A percentile compares a stretch with the other conserved stretches of the same genome.
Conservation (phyloP, 2,329 filamentous ascomycete species). For the Penicillium glabrum region DNA sequence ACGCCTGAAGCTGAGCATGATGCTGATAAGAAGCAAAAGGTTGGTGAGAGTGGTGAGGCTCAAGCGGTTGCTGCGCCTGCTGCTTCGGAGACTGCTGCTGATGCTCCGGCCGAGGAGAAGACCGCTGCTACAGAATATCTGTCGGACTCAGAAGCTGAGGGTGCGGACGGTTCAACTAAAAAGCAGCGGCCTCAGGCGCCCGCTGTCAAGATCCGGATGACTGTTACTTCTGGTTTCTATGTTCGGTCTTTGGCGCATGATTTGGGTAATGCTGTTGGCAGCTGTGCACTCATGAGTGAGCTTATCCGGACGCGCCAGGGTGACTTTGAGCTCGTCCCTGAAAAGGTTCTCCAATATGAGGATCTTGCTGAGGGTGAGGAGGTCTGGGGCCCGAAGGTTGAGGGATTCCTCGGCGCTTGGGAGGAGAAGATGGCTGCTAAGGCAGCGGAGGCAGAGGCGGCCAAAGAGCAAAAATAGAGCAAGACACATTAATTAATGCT, state of each 20-base stretch:
- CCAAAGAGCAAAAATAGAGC: not conserved
- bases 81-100: constrained; percentile 13
- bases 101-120: constrained; percentile 11
- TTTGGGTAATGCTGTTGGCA: constrained; percentile 77
- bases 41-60: constrained; percentile 28
- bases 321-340: constrained; percentile 69
- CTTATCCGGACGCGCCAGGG: constrained; percentile 79
- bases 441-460: not conserved
- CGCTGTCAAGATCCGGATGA: constrained; percentile 82
- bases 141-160: constrained; percentile 9
- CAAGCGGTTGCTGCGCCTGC: constrained; percentile 12
- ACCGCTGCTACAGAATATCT: constrained; percentile 11
- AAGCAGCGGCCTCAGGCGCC: constrained; percentile 50
- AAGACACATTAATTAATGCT: not conserved
- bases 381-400: constrained; percentile 77
- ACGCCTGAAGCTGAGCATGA: constrained; percentile 19
- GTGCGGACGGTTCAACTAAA: constrained; percentile 4
- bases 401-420: constrained; percentile 56
- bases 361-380: constrained; percentile 75
- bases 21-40: constrained; percentile 32
- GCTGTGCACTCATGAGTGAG: constrained; percentile 81
- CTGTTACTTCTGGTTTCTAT: constrained; percentile 94
- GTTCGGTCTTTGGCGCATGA: constrained; percentile 93
- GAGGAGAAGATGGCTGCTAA: constrained; percentile 40
- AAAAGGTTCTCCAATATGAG: constrained; percentile 74